Base-by-base conservation (phyloP, 768 basidiomycete genomes). In the Trametes sanguinea region DNA sequence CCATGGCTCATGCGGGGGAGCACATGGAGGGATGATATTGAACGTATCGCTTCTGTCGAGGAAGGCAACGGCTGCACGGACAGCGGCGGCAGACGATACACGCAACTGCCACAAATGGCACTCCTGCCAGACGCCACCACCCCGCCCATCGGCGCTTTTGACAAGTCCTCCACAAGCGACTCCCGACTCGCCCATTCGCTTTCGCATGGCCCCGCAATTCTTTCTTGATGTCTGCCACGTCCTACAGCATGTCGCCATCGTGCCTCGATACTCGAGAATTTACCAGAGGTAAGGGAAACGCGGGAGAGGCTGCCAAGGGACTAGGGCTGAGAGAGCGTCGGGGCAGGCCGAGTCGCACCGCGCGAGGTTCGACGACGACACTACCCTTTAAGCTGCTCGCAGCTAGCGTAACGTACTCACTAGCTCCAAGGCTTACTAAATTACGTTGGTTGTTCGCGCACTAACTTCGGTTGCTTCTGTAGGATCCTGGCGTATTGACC, bases 381-480 rank as follows among this genome's bases (percentile, higher is more conserved):
- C 40, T 11, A 17, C 30, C 51, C 61, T 62, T 62, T 45, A 52
- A 57, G 35, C 55, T 9, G 27, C 9, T n/a, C n/a, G 35, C 27
- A 22, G 2, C 48, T 45, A n/a, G 50, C 16, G 45, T 33, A 48
- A 43, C 42, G 51, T 53, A 48, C 39, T n/a, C 37, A 40, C 35
- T 32, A 43, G 51, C 50, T 47, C 43, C 51, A 61, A 44, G 33
- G 39, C 51, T 48, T 33, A 37, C 47, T 44, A 33, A 50, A 53
- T 48, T 29, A 30, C 51, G 61, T 13, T 51, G 54, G 55, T 22
- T 44, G 46, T 30, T 45, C 35, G 43, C 55, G 57, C 62, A 47
- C 52, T 54, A 48, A 54, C 52, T 17, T 52, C 57, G 57, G 57
- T 52, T 59, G 32, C 57, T 51, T 9, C 11, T 33, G 6, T 16